Percentiles rank a stretch among this genome's conserved stretches.
Conservation (phyloP, 352 stramenopile genomes). For the Phytophthora capsici region DNA sequence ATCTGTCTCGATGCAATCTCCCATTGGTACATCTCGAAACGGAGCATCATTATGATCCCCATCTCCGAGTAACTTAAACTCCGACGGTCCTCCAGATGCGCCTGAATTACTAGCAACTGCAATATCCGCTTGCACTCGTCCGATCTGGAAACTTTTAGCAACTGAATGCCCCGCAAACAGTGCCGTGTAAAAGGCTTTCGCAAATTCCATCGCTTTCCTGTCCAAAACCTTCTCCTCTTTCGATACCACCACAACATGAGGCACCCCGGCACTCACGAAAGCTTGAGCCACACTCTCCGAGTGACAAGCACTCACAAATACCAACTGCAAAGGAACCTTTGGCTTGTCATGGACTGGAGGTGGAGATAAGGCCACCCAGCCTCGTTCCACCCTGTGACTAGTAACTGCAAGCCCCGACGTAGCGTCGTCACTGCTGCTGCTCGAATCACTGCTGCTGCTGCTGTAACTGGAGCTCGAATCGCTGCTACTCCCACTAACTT, state of each 20-base stretch:
- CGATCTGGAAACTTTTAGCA: conserved; percentile 83
- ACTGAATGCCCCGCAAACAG: conserved; percentile 84
- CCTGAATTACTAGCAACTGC: conserved; percentile 44
- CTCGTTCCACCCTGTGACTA: conserved; percentile 57
- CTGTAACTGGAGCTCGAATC: conserved; percentile 4
- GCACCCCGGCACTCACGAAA: conserved; percentile 89
- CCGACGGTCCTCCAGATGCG: conserved; percentile 39
- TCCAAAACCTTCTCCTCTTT: conserved; percentile 87
- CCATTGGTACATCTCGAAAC: conserved; percentile 64
- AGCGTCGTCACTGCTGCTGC: conserved; percentile 22
- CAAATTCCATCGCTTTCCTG: conserved; percentile 89
- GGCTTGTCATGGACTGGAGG: conserved; percentile 44
- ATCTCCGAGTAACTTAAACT: conserved; percentile 83
- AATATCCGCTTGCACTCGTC: conserved; percentile 78
- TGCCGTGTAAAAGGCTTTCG: conserved; percentile 90
- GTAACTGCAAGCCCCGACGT: conserved; percentile 22
- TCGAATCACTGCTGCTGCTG: conserved; percentile 1
- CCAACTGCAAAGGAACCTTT: conserved; percentile 70
- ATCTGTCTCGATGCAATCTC: conserved; percentile 69
- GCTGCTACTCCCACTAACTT: conserved; percentile 19
- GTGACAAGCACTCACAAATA: conserved; percentile 92
- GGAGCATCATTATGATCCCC: conserved; percentile 80
- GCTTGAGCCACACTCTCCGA: conserved; percentile 88
- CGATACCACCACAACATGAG: conserved; percentile 91
- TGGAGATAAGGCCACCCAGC: conserved; percentile 38